Conservation (phyloP, 2,329 filamentous ascomycete species). For the Didymella segeticola region DNA sequence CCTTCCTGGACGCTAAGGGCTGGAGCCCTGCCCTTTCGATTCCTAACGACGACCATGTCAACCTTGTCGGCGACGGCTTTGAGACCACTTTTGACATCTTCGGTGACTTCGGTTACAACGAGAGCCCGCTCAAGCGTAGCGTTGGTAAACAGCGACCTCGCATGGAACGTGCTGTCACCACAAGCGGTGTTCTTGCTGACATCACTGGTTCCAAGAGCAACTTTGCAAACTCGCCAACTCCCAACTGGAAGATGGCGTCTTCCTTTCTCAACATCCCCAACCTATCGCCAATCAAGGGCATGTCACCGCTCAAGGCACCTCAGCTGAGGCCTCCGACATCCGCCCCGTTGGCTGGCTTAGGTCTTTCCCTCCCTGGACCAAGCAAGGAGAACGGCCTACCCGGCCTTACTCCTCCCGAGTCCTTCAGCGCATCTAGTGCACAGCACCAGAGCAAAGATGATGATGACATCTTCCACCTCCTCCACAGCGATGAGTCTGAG, state of each 20-base stretch:
- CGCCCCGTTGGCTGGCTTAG: slow-evolving; percentile 26
- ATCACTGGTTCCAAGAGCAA: slow-evolving; percentile 62
- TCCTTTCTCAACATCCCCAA: slow-evolving; percentile 47
- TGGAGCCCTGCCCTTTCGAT: slow-evolving; percentile 74
- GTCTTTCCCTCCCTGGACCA: slow-evolving; percentile 25
- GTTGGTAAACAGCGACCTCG: slow-evolving; percentile 63
- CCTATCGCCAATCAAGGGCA: slow-evolving; percentile 40
- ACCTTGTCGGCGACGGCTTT: slow-evolving; percentile 58
- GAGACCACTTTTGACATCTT: slow-evolving; percentile 69
- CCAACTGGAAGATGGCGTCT: slow-evolving; percentile 45
- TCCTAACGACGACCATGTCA: slow-evolving; percentile 63
- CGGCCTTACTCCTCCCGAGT: slow-evolving; percentile 36
- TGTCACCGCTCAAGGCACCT: slow-evolving; percentile 43
- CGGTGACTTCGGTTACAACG: slow-evolving; percentile 54
- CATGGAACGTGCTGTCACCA: slow-evolving; percentile 68
- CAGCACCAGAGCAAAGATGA: slow-evolving; percentile 50
- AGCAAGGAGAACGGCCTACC: slow-evolving; percentile 33
- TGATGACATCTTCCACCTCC: slow-evolving; percentile 63
- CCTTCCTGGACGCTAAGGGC: slow-evolving; percentile 45
- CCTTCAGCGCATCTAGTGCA: slow-evolving; percentile 36
- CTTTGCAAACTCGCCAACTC: slow-evolving; percentile 45
- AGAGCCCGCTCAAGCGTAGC: slow-evolving; percentile 70
- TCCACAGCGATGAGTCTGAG: slow-evolving; percentile 65
- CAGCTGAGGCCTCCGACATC: slow-evolving; percentile 38
- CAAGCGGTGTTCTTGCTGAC: slow-evolving; percentile 67